phyloP scores from a whole-genome alignment of 345 rosid genomes.

The Heritiera fomes region DNA sequence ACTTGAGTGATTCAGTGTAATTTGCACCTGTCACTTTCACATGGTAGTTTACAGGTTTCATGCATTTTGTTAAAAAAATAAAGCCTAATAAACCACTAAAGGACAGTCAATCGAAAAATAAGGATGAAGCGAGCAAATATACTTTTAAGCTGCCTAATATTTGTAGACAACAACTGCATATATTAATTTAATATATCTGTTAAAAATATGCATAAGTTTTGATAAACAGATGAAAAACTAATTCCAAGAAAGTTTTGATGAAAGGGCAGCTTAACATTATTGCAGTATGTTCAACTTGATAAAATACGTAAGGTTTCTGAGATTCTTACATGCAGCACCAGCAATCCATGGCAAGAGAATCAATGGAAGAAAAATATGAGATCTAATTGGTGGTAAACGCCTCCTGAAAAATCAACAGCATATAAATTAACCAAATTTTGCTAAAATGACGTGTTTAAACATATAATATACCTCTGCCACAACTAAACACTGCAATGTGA shows the following conservation, averaged over 20 bases:
- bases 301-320: conserved; percentile 14
- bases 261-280: conserved; percentile 7
- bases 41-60: neutral
- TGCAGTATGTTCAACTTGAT: conserved; percentile 6
- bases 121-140: neutral
- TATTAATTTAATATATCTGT: neutral
- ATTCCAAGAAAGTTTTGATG: conserved; percentile 5
- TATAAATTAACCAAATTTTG: conserved; percentile 10
- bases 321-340: conserved; percentile 65
- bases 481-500: conserved; percentile 8
- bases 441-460: conserved; percentile 14
- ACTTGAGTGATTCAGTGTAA: neutral
- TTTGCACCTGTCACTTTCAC: neutral
- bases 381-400: conserved; percentile 75
- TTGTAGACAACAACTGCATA: neutral
- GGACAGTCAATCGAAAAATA: neutral
- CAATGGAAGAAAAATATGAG: conserved; percentile 74
- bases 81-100: neutral
- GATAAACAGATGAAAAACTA: conserved; percentile 7
- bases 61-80: neutral
- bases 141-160: neutral
- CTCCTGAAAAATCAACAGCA: conserved; percentile 63
- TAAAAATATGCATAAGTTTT: neutral
- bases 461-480: neutral
- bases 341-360: conserved; percentile 78